phyloP scores from a whole-genome alignment of 257 asterid genomes.

The Solanum sitiens region DNA sequence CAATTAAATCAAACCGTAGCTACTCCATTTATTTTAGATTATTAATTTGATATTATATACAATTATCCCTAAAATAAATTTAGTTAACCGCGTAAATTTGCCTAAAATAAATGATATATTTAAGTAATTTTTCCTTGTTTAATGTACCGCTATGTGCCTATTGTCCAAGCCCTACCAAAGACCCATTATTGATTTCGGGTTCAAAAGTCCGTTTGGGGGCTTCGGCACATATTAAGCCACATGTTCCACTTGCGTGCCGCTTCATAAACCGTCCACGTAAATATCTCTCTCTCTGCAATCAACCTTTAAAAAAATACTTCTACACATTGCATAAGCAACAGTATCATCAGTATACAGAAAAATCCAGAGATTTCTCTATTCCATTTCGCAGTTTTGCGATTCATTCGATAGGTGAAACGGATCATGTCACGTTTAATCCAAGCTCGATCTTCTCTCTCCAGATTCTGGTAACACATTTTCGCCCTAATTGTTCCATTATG shows the following conservation, averaged over 20 bases:
- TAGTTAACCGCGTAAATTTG: no score
- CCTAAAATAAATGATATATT: no score
- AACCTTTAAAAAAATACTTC: neutral
- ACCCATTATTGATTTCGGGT: neutral
- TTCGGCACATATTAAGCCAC: slow-evolving; percentile 29
- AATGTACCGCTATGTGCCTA: no score
- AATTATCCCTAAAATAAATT: no score
- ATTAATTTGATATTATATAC: no score
- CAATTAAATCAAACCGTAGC: no score
- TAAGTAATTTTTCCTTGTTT: no score
- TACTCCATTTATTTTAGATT: no score
- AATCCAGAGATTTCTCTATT: neutral
- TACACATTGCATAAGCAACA: neutral
- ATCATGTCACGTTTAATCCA: slow-evolving; percentile 64
- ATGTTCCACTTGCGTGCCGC: slow-evolving; percentile 14
- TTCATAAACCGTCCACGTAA: slow-evolving; percentile 11
- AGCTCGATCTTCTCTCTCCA: slow-evolving; percentile 32
- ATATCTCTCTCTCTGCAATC: neutral
- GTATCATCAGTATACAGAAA: neutral
- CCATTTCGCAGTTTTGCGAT: neutral
- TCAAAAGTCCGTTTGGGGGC: neutral
- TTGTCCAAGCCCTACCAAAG: neutral
- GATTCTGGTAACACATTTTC: slow-evolving; percentile 34
- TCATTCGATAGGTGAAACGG: neutral
- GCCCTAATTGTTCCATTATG: neutral